A percentile compares a stretch with the other conserved stretches of the same genome.
Evolutionary conservation across 441 rosid genomes (phyloP).

Genomic region (Flueggea neowawraea): DNA sequence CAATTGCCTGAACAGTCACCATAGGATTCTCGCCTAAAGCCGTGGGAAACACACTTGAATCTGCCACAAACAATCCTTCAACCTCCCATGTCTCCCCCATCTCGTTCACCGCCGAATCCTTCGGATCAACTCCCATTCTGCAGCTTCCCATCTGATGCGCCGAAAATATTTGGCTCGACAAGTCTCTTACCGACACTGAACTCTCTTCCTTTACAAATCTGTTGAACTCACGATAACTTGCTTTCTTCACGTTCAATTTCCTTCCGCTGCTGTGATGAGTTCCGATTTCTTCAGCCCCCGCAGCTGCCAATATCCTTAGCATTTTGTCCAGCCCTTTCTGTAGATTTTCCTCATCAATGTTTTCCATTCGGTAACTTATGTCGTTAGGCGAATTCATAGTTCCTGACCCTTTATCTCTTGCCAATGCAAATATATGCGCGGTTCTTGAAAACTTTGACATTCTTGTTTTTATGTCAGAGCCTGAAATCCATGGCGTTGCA

Average conservation of each 20-base stretch:
- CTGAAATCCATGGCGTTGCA: conserved; percentile 70
- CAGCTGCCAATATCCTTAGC: conserved; percentile 62
- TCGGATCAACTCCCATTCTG: conserved; percentile 65
- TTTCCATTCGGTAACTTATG: conserved; percentile 44
- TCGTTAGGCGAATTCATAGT: conserved; percentile 30
- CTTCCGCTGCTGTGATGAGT: conserved; percentile 56
- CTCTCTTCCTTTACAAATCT: conserved; percentile 69
- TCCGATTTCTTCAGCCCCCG: conserved; percentile 86
- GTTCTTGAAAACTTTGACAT: conserved; percentile 70
- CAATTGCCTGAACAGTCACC: conserved; percentile 84
- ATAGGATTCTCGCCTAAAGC: conserved; percentile 90
- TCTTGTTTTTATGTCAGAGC: conserved; percentile 50
- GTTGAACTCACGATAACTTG: conserved; percentile 38
- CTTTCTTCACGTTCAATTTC: conserved; percentile 46
- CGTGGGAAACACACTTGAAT: conserved; percentile 80
- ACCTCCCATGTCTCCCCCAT: conserved; percentile 87
- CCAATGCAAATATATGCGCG: conserved; percentile 60
- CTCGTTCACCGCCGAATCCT: conserved; percentile 57
- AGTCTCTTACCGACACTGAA: conserved; percentile 33
- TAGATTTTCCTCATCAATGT: conserved; percentile 47
- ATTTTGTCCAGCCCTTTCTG: conserved; percentile 58
- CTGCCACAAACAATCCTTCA: conserved; percentile 67
- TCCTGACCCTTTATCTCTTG: conserved; percentile 76
- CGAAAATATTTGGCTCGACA: conserved; percentile 52
- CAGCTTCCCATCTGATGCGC: conserved; percentile 97